A percentile compares a stretch with the other conserved stretches of the same genome.
These are phyloP conservation scores for Beta lomatogona DNA, from an alignment of 179 eudicot species.

Conservation along the genomic window DNA sequence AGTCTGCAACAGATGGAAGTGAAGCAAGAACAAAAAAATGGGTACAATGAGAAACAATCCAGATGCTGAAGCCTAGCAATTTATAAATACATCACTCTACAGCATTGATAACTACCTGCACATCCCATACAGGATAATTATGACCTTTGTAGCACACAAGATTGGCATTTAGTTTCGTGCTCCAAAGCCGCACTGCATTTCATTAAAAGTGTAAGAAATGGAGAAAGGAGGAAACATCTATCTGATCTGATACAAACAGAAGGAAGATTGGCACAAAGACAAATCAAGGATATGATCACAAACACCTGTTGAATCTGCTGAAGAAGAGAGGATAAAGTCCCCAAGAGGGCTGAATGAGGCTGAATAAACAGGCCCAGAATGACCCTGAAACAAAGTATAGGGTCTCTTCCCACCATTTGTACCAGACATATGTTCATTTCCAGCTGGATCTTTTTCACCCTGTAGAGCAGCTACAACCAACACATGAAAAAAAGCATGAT, in stretches of 20 bases:
- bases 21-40: background rate
- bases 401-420: slow-evolving; percentile 60
- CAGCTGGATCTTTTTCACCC: slow-evolving; percentile 65
- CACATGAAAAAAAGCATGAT: slow-evolving; percentile 4
- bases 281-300: slow-evolving; percentile 21
- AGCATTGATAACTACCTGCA: slow-evolving; percentile 55
- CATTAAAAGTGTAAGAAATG: slow-evolving; percentile 1
- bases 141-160: slow-evolving; percentile 99
- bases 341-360: slow-evolving; percentile 87
- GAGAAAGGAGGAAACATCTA: background rate
- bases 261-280: slow-evolving; percentile 9
- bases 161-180: slow-evolving; percentile 90
- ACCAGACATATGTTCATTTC: slow-evolving; percentile 46
- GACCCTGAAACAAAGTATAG: slow-evolving; percentile 83
- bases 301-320: slow-evolving; percentile 92
- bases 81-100: background rate
- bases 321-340: slow-evolving; percentile 89
- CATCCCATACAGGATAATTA: slow-evolving; percentile 99
- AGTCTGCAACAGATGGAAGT: background rate
- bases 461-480: slow-evolving; percentile 53
- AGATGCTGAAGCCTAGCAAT: background rate
- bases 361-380: slow-evolving; percentile 95
- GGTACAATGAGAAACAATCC: background rate
- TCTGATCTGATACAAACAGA: background rate
- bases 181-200: slow-evolving; percentile 92